Evolutionary conservation across 2,329 filamentous ascomycete genomes (phyloP), one percentile per base, ranked within the genome.

Genomic region (Ilyonectria mors-panacis): DNA sequence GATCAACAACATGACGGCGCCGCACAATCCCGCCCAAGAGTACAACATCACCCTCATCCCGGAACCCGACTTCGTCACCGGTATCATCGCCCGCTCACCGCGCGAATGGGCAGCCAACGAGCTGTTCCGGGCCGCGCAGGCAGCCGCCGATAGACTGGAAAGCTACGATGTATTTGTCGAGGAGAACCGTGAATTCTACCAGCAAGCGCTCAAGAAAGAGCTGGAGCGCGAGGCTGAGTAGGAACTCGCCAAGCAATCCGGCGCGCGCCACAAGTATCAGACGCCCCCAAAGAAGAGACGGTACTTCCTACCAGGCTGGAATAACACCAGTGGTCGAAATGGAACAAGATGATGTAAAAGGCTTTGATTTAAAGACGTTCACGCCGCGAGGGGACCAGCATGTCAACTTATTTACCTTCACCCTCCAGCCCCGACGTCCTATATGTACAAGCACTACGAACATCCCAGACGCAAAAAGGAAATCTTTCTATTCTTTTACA

Each of bases 371-470:
- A 54, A 55, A 70, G 53, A 64, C 62, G 65, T 68, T 66, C 70
- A 70, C 73, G 53, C 69, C 57, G 48, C 53, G 65, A 65, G 70
- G 65, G 66, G 67, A 70, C 67, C 65, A 70, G 67, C 69, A 73
- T 70, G 71, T 76, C 70, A 75, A 70, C 72, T 75, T 76, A 78
- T 79, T 73, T 76, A 76, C 74, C 75, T 73, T 74, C 65, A 70
- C 66, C 70, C 70, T 76, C 69, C 71, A 72, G 67, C 69, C 73
- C 73, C 64, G 63, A 76, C 75, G 71, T 80, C 75, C 71, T 81
- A 81, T 81, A 82, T 82, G 75, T 82, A 82, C 81, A 82, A 76
- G 70, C 76, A 77, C 73, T 75, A 69, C 68, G 68, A 73, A 75
- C 76, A 77, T 73, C 74, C 72, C 75, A 74, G 69, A 69, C 72